Evolutionary conservation across 1,284 basidiomycete species (phyloP), one percentile per base, ranked within the genome.

Genomic region (Apiotrichum montevideense): DNA sequence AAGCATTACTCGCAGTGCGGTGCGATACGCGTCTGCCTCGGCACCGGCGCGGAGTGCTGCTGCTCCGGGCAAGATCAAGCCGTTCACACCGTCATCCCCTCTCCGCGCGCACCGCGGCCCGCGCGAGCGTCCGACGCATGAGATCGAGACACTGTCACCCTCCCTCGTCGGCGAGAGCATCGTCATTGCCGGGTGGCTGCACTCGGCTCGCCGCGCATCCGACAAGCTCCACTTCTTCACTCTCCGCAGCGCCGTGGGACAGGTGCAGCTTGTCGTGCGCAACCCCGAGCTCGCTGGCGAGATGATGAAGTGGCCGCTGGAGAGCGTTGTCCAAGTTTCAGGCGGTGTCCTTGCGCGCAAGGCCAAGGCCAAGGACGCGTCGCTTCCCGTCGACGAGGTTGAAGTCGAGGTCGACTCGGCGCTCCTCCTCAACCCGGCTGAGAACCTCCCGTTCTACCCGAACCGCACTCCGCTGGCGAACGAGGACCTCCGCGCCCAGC

Each of bases 401-500:
- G 92, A 96, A 77, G 82, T 96, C 15, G 79, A 84, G 35, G 83
- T 94, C n/a, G 75, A 84, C 32, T 78, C 79, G 10, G 86, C 85
- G 66, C 84, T 80, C 21, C 74, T 95, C 41, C 82, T 96, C 59
- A 96, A 96, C 73, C 82, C 87, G 15, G 90, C 90, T 0, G 79
- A 81, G 56, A 62, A 77, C 41, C 75, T 95, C 59, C 92, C 91
- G 11, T 95, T 95, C 73, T 79, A 85, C 57, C 88, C 93, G 35
- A 88, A 86, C 59, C 85, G 87, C 51, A 80, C 84, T 59, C 67
- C n/a, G 9, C 54, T 92, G 87, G 83, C 88, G 41, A 90, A 88
- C 68, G 90, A 95, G 66, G 87, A 92, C 60, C 76, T 94, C 21
- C 84, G 93, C 60, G 83, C 88, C 51, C 85, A 85, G 64, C 87